These are phyloP conservation scores for Lipomyces lipofer DNA, from an alignment of 805 yeast genomes.

Conservation along the genomic window DNA sequence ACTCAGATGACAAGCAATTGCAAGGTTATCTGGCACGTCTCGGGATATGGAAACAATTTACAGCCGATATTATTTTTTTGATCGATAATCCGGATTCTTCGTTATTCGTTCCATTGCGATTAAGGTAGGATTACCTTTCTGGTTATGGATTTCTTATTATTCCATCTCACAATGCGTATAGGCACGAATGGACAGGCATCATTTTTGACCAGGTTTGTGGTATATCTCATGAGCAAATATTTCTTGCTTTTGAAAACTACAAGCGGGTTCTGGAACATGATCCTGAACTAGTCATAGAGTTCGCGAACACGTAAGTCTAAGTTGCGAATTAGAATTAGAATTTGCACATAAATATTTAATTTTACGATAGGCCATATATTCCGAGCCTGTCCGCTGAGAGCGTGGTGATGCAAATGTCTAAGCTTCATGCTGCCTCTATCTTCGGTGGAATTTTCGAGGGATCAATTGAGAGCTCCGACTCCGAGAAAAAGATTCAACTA, in stretches of 20 bases:
- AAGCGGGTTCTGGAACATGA: slow-evolving; percentile 1
- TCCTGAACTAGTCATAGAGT: neutral
- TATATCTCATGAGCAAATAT: slow-evolving; percentile 40
- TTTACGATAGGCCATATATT: slow-evolving; percentile 49
- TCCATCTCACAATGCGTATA: neutral
- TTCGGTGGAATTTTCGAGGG: slow-evolving; percentile 54
- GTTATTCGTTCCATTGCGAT: slow-evolving; percentile 2
- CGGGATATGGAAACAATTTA: too few species aligned
- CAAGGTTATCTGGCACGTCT: too few species aligned
- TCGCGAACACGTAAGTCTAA: slow-evolving; percentile 13
- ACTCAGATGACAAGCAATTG: too few species aligned
- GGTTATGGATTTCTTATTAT: too few species aligned
- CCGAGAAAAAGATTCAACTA: slow-evolving; percentile 38
- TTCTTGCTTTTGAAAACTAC: slow-evolving; percentile 34
- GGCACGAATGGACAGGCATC: slow-evolving; percentile 53
- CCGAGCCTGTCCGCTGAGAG: slow-evolving; percentile 54
- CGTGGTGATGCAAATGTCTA: slow-evolving; percentile 64
- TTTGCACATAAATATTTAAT: too few species aligned
- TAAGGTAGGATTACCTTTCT: too few species aligned
- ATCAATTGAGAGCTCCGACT: slow-evolving; percentile 33
- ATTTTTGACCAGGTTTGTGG: slow-evolving; percentile 48
- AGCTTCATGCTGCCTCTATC: slow-evolving; percentile 65
- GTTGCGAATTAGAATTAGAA: slow-evolving; percentile 56
- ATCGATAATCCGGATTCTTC: neutral
- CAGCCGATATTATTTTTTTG: too few species aligned